Evolutionary conservation across 1,139 yeast species (phyloP).

Genomic region (Barnettozyma hawaiiensis): DNA sequence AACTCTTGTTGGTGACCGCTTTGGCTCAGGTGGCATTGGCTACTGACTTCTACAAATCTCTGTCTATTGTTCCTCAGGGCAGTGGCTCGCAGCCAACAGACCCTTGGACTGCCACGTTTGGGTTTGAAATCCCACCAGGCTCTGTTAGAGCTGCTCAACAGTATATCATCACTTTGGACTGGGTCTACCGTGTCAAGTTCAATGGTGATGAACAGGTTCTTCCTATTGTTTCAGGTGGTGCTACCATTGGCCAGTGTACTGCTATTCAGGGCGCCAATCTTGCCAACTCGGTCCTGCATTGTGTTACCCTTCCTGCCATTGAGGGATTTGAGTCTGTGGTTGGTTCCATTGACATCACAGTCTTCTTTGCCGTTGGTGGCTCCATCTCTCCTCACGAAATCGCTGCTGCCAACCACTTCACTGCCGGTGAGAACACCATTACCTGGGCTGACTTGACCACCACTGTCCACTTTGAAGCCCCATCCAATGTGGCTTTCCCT

Average conservation of each 20-base stretch:
- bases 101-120: conserved; percentile 31
- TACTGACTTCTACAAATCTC: conserved; percentile 21
- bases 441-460: conserved; percentile 23
- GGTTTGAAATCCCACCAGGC: conserved; percentile 21
- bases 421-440: conserved; percentile 22
- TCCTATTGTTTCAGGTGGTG: conserved; percentile 23
- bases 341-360: conserved; percentile 28
- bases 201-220: conserved; percentile 17
- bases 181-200: conserved; percentile 31
- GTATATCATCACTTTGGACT: conserved; percentile 26
- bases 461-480: conserved; percentile 24
- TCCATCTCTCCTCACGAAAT: conserved; percentile 27
- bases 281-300: conserved; percentile 24
- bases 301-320: conserved; percentile 25
- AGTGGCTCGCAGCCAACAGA: conserved; percentile 25
- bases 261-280: conserved; percentile 29
- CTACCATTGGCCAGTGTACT: conserved; percentile 27
- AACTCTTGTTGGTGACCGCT: conserved; percentile 10
- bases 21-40: conserved; percentile 16
- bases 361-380: conserved; percentile 31
- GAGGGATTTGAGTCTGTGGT: conserved; percentile 19
- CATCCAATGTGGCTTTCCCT: conserved; percentile 16
- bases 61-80: conserved; percentile 21
- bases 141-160: conserved; percentile 25
- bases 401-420: conserved; percentile 26